Evolutionary conservation across 768 basidiomycete genomes (phyloP).

Genomic region (Pisolithus marmoratus): DNA sequence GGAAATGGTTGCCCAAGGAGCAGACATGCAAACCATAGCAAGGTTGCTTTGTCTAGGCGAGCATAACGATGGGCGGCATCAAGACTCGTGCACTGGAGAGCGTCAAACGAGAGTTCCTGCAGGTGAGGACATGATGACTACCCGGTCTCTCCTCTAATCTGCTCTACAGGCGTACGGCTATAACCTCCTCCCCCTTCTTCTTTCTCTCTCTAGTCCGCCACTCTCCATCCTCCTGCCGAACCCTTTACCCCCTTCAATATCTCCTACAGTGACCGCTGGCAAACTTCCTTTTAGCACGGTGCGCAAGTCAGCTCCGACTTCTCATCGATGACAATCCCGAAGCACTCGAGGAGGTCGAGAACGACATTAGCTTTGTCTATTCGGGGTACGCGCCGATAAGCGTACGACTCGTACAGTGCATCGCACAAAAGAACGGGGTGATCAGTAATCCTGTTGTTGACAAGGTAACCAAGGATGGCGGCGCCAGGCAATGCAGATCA

Average conservation of each 20-base stretch:
- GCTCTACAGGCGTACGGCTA: conserved; percentile 65
- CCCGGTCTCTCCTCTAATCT: conserved; percentile 14
- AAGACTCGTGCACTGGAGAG: conserved; percentile 83
- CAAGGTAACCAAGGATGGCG: background rate
- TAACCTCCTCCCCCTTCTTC: conserved; percentile 59
- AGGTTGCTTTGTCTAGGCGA: conserved; percentile 83
- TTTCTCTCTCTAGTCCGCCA: conserved; percentile 60
- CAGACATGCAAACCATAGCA: conserved; percentile 72
- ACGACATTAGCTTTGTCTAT: conserved; percentile 94
- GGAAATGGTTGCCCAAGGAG: conserved; percentile 83
- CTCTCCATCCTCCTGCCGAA: conserved; percentile 63
- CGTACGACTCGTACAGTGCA: conserved; percentile 86
- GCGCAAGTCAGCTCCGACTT: conserved; percentile 83
- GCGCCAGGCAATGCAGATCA: conserved; percentile 41
- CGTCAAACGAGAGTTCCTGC: conserved; percentile 87
- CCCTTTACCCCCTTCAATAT: conserved; percentile 52
- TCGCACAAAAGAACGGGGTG: conserved; percentile 87
- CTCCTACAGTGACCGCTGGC: conserved; percentile 32
- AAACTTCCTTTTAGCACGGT: conserved; percentile 71
- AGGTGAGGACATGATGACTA: conserved; percentile 36
- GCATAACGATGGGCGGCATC: conserved; percentile 79
- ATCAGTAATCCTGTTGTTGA: conserved; percentile 63
- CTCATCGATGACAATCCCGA: conserved; percentile 84
- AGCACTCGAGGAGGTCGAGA: conserved; percentile 75
- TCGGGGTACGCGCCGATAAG: conserved; percentile 96